Evolutionary conservation across 371 early-diverging fungal species (phyloP), one percentile per base, ranked within the genome.

Genomic region (Saksenaea vasiformis): DNA sequence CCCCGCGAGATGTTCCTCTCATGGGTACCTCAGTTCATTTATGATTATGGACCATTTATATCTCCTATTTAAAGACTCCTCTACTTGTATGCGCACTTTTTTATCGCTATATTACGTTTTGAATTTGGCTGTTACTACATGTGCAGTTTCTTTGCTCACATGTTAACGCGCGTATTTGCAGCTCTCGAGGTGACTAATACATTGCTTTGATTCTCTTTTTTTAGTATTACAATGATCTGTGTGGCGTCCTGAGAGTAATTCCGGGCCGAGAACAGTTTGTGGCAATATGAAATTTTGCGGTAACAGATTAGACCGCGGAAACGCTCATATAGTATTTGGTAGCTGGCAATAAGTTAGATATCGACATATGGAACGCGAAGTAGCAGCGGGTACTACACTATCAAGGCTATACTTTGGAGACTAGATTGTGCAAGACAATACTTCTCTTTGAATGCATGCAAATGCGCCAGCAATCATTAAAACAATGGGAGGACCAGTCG

Each of bases 1-100:
- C 43, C 37, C 43, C 43, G 43, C 43, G 43, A 43, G 43, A 43
- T 43, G 43, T 43, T 4, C 43, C 43, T 43, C 43, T 43, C 43
- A 43, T 43, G 44, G 44, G 17, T 43, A 17, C 44, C n/a, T 10
- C 44, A 43, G 26, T 43, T 43, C 44, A 43, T 43, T 43, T 43
- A 17, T 17, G 17, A 43, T 43, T 43, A 0, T 43, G 11, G 44
- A 43, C 7, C 17, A n/a, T 43, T 1, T 43, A 43, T 43, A 37
- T 43, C 17, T 43, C 11, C 44, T n/a, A 43, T 19, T 8, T 11
- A 43, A 14, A 43, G 15, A n/a, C 17, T 17, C 17, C 17, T 0
- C 44, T 43, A 43, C 17, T 43, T 43, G 17, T 43, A 43, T n/a
- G n/a, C 17, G n/a, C 44, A 43, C 17, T 8, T 43, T 43, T 15